Evolutionary conservation across 257 asterid species (phyloP), one percentile per base, ranked within the genome.

Genomic region (Misopates orontium): DNA sequence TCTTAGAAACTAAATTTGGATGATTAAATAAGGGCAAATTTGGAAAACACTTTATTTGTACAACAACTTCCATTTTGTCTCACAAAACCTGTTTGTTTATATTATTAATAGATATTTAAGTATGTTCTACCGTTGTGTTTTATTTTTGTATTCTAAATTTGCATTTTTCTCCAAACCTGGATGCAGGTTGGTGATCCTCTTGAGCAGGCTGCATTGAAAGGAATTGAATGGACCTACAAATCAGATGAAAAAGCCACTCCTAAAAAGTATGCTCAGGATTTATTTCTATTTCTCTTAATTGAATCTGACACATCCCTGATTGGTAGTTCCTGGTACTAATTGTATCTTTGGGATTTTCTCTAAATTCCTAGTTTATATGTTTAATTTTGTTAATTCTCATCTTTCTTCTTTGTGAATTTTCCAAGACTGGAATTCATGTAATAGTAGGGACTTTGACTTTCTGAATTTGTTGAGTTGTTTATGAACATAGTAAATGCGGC

Each of bases 171-270:
- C 49, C 19, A 59, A 40, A 63, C 67, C 69, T 79, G 40, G 61
- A 60, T 79, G 70, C 80, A 93, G 99, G 99, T 93, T 68, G 99
- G 99, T n/a, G 99, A 93, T 82, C 99, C 99, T 70, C 97, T 93
- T 78, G 99, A 93, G 80, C 90, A 87, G 79, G 97, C 97, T 72
- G 97, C 99, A n/a, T 85, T 93, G 47, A 86, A 84, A 70, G 99
- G 97, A 80, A 90, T 93, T 55, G 96, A 84, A 39, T 93, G 99
- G 99, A 75, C 79, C 70, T 93, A 93, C 79, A 90, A 78, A 77
- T 90, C 97, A 78, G 99, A 93, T 84, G 99, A 93, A 76, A 93
- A 93, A 74, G 95, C 97, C 64, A 70, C 86, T 79, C 96, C 99
- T 32, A 93, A 90, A 77, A 90, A 82, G 99, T 87, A 90, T 68